Base-by-base conservation (phyloP, 2,329 filamentous ascomycete species). In the Coleophoma eucalyptorum region DNA sequence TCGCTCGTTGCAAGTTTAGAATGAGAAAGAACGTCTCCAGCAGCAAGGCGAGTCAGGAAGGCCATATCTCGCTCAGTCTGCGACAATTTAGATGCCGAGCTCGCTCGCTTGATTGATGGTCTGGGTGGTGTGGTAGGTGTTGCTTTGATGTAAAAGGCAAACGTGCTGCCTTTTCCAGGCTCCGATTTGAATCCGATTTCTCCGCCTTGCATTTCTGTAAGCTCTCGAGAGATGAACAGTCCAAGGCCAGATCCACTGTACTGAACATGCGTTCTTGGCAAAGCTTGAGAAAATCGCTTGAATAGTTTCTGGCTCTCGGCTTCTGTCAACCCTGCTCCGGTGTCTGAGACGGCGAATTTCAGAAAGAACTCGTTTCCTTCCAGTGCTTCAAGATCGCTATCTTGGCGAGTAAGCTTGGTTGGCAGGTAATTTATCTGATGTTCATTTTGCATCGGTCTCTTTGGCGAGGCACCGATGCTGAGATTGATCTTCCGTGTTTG, bases 251-350 rank as follows among this genome's bases (percentile, higher is more conserved):
- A 80, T 5, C 83, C 83, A 2, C 83, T 83, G 49, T 86, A 86
- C 55, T 83, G 78, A 0, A 84, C 84, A 51, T 74, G 71, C 0
- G 71, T 74, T 26, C 68, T 60, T 0, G 71, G 70, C 0, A 64
- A 69, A 0, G 84, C 84, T 65, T 89, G 85, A 5, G 81, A 83
- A 66, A 88, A 88, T 0, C 84, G 74, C 51, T 85, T 77, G 59
- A 89, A 89, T 0, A 89, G 72, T 8, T 82, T 69, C 54, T 83
- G 84, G 65, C 81, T 84, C 59, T 87, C 84, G 44, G 81, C 75
- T 0, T 78, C 72, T 2, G 71, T 80, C 12, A 89, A 73, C 1
- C 83, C 83, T 20, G 83, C 78, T 0, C 85, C 85, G 0, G 83
- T 86, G 57, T 89, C 85, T 50, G 78, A 74, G 2, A 89, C 83